Conservation (phyloP, 805 yeast genomes). For the Blastobotrys attinorum region DNA sequence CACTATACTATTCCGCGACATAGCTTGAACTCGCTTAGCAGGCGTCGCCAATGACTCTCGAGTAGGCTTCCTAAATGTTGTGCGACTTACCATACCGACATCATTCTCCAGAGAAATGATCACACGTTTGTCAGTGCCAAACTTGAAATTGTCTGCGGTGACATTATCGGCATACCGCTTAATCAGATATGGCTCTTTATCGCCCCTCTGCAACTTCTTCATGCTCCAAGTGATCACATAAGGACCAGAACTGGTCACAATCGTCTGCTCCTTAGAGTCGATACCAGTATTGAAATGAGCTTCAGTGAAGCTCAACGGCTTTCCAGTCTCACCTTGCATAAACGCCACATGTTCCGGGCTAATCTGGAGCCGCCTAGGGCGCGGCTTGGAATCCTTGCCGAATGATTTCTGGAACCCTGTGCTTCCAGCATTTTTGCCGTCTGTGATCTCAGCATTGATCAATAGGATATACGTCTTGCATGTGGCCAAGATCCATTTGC, state of each 20-base stretch:
- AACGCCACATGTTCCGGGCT: conserved; percentile 65
- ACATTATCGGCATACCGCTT: conserved; percentile 53
- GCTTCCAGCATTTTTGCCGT: conserved; percentile 50
- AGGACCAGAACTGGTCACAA: conserved; percentile 75
- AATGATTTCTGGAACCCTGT: conserved; percentile 61
- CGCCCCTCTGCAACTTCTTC: conserved; percentile 47
- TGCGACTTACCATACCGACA: conserved; percentile 59
- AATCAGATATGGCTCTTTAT: conserved; percentile 51
- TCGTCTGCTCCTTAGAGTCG: conserved; percentile 56
- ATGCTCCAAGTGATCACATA: conserved; percentile 77
- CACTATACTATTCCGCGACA: conserved; percentile 19
- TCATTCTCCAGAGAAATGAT: conserved; percentile 70
- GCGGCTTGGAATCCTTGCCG: conserved; percentile 56
- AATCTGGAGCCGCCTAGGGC: conserved; percentile 58
- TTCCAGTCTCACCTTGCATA: conserved; percentile 44
- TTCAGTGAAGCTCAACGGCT: conserved; percentile 51
- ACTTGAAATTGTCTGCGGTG: conserved; percentile 71
- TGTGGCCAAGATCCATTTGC: conserved; percentile 75
- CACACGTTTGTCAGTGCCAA: conserved; percentile 62
- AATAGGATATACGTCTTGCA: conserved; percentile 64
- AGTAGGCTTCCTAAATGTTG: conserved; percentile 51
- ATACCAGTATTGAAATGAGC: conserved; percentile 73
- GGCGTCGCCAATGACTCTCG: conserved; percentile 36
- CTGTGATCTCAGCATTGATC: conserved; percentile 56
- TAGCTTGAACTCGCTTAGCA: conserved; percentile 16